Evolutionary conservation across 1,139 yeast species (phyloP).

Genomic region (Zygosaccharomyces sapae): DNA sequence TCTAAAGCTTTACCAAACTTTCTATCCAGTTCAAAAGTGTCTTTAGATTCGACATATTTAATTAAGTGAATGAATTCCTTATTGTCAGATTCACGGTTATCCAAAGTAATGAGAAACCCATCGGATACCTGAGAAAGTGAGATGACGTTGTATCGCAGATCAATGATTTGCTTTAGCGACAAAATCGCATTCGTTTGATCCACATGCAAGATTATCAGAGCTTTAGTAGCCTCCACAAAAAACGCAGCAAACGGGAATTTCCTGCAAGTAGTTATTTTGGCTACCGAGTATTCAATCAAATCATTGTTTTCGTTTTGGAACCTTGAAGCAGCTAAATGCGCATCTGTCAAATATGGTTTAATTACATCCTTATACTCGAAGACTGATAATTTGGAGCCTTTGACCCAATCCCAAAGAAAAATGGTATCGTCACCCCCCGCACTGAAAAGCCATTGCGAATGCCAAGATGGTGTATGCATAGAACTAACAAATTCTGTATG

Average conservation of each 20-base stretch:
- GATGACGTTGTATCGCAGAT: slow-evolving; percentile 36
- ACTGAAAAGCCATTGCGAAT: slow-evolving; percentile 52
- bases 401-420: slow-evolving; percentile 77
- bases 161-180: slow-evolving; percentile 34
- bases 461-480: slow-evolving; percentile 51
- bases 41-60: slow-evolving; percentile 32
- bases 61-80: slow-evolving; percentile 37
- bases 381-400: slow-evolving; percentile 45
- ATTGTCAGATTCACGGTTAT: slow-evolving; percentile 36
- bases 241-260: slow-evolving; percentile 41
- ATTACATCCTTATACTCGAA: slow-evolving; percentile 50
- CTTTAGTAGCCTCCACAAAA: slow-evolving; percentile 53
- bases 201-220: slow-evolving; percentile 44
- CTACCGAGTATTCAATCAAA: slow-evolving; percentile 50
- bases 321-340: slow-evolving; percentile 64
- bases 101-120: slow-evolving; percentile 46
- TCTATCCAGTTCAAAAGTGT: slow-evolving; percentile 38
- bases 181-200: slow-evolving; percentile 32
- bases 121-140: slow-evolving; percentile 37
- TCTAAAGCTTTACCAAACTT: slow-evolving; percentile 18
- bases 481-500: slow-evolving; percentile 78
- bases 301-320: slow-evolving; percentile 53
- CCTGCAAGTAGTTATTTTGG: slow-evolving; percentile 42
- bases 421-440: slow-evolving; percentile 88
- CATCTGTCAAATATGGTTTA: slow-evolving; percentile 48